Percentiles rank a stretch among this genome's conserved stretches.
phyloP scores from a whole-genome alignment of 257 asterid genomes.

The Oldenlandia corymbosa region DNA sequence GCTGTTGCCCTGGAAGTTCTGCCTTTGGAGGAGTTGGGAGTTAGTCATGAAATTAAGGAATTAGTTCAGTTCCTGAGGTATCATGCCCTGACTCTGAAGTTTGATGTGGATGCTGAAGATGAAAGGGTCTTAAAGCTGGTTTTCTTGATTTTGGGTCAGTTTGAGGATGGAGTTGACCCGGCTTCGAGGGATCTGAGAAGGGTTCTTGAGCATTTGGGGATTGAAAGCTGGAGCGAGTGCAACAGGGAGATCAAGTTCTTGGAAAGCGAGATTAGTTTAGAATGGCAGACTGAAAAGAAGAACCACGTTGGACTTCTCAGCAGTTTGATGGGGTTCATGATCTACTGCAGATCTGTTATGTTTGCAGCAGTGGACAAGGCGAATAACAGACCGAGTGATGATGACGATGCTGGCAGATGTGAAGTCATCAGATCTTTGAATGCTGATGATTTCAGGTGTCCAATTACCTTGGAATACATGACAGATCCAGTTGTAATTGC shows the following conservation, averaged over 20 bases:
- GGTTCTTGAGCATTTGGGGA: slow-evolving; percentile 51
- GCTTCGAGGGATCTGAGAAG: slow-evolving; percentile 36
- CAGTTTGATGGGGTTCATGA: slow-evolving; percentile 47
- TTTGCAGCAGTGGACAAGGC: slow-evolving; percentile 25
- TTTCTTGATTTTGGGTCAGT: slow-evolving; percentile 22
- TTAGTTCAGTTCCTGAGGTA: slow-evolving; percentile 45
- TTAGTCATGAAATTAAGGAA: slow-evolving; percentile 45
- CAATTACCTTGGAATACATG: slow-evolving; percentile 78
- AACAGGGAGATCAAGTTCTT: slow-evolving; percentile 45
- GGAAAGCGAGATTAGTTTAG: slow-evolving; percentile 40
- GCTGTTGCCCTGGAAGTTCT: slow-evolving; percentile 62
- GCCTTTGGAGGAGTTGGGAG: slow-evolving; percentile 26
- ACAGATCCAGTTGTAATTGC: slow-evolving; percentile 69
- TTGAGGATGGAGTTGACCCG: slow-evolving; percentile 42
- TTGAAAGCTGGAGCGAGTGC: slow-evolving; percentile 59
- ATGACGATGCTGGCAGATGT: slow-evolving; percentile 6
- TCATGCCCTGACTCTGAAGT: slow-evolving; percentile 33
- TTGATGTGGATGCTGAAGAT: slow-evolving; percentile 47
- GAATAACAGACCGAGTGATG: background rate
- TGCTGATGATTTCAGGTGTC: slow-evolving; percentile 74
- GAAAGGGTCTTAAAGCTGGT: slow-evolving; percentile 26
- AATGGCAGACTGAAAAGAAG: slow-evolving; percentile 32
- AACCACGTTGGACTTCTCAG: slow-evolving; percentile 34
- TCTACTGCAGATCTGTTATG: slow-evolving; percentile 57
- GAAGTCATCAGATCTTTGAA: slow-evolving; percentile 31